Conservation (phyloP, 2,329 filamentous ascomycete genomes). For the Colletotrichum melonis region DNA sequence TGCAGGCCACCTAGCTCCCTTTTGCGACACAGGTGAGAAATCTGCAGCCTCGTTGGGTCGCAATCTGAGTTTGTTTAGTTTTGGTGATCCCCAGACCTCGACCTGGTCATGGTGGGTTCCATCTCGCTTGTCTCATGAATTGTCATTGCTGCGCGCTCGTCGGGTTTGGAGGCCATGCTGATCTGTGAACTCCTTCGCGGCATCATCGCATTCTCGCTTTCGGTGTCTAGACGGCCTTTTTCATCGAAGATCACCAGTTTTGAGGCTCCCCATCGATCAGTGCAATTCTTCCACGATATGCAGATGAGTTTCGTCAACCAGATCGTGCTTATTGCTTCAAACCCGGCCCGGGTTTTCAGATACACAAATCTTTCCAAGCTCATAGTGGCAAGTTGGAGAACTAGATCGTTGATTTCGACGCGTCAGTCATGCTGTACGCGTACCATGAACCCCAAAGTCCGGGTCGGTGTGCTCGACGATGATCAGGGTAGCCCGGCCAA, state of each 20-base stretch:
- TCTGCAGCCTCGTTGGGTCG: conserved; percentile 3
- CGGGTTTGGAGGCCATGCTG: background rate
- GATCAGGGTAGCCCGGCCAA: background rate
- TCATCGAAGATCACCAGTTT: background rate
- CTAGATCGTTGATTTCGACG: background rate
- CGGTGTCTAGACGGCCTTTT: background rate
- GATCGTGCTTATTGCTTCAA: background rate
- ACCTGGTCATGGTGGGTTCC: background rate
- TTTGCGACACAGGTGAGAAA: conserved; percentile 30
- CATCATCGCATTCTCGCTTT: background rate
- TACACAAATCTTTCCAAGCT: background rate
- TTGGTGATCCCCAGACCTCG: conserved; percentile 1
- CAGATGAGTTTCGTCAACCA: background rate
- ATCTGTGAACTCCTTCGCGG: background rate
- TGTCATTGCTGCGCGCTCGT: conserved; percentile 14
- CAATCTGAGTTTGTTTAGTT: conserved; percentile 22
- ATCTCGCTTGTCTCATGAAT: conserved; percentile 22
- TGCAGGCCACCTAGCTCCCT: conserved; percentile 14
- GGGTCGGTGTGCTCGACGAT: background rate
- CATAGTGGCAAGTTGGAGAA: background rate
- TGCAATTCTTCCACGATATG: background rate
- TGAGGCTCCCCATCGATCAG: background rate
- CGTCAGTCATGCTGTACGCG: background rate
- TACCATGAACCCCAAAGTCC: background rate
- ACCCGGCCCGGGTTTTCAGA: background rate